Evolutionary conservation across 331 rosid species (phyloP).

Genomic region (Malus hybrid): DNA sequence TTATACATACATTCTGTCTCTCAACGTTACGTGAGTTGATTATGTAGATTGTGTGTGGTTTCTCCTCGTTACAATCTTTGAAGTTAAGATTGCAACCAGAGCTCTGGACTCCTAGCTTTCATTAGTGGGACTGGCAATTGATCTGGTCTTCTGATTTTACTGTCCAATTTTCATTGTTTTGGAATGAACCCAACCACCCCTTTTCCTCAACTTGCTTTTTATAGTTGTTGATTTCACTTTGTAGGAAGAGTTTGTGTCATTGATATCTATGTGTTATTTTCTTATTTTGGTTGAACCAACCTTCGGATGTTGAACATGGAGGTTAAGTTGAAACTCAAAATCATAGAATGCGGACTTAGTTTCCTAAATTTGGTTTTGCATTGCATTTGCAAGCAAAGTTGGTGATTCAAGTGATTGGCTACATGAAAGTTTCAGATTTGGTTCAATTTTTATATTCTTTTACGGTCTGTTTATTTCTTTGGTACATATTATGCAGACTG

Average conservation of each 20-base stretch:
- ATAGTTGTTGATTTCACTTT: not conserved
- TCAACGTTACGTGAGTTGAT: not conserved
- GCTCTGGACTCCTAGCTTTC: not conserved
- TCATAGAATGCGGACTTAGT: not conserved
- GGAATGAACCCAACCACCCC: not conserved
- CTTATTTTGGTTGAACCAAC: not conserved
- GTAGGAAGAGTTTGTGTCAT: not conserved
- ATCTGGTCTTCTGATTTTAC: not conserved
- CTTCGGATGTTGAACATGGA: not conserved
- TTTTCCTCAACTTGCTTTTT: not conserved
- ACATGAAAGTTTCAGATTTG: not conserved
- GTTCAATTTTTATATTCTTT: not conserved
- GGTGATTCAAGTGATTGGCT: not conserved
- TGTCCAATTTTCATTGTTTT: not conserved
- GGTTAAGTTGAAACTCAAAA: not conserved
- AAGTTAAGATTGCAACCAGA: not conserved
- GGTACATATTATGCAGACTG: conserved; percentile 52
- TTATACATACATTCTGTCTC: not conserved
- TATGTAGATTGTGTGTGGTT: not conserved
- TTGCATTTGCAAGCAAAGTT: not conserved
- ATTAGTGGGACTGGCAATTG: not conserved
- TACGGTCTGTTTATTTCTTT: not conserved
- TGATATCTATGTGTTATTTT: not conserved
- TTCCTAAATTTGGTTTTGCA: not conserved
- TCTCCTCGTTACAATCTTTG: not conserved